Evolutionary conservation across 805 yeast species (phyloP).

Genomic region (Myxozyma vanderwaltii): DNA sequence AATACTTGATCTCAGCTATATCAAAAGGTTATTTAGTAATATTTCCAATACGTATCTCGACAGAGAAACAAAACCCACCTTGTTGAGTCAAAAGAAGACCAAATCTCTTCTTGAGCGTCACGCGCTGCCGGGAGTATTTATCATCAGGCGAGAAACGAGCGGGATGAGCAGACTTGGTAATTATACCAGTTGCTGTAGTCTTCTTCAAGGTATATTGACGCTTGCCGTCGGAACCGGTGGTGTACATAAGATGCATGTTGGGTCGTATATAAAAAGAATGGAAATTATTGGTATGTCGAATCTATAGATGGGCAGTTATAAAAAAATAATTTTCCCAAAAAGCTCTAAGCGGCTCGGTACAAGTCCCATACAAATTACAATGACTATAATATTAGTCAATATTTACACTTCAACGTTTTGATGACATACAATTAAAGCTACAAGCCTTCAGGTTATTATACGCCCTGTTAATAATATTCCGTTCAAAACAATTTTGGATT

Average conservation of each 20-base stretch:
- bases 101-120: slow-evolving; percentile 93
- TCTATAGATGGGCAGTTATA: neutral
- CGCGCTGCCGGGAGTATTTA: slow-evolving; percentile 98
- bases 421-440: neutral
- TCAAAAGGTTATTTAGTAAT: neutral
- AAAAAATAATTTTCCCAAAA: slow-evolving; percentile 3
- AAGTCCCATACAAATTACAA: too few relatives aligned
- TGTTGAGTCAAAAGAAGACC: slow-evolving; percentile 84
- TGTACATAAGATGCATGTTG: slow-evolving; percentile 98
- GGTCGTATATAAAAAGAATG: neutral
- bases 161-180: slow-evolving; percentile 98
- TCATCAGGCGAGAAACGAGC: slow-evolving; percentile 99
- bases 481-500: neutral
- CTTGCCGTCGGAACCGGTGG: slow-evolving; percentile 91
- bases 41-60: neutral
- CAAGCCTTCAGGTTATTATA: neutral
- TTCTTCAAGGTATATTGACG: slow-evolving; percentile 91
- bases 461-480: neutral
- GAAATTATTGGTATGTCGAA: neutral
- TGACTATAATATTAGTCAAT: too few relatives aligned
- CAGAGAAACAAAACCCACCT: slow-evolving; percentile 32
- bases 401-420: too few relatives aligned
- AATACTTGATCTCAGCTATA: slow-evolving; percentile 21
- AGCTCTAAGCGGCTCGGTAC: neutral
- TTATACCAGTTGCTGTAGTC: slow-evolving; percentile 79